Conservation (phyloP, 2,329 filamentous ascomycete species). For the Fusarium sp. region DNA sequence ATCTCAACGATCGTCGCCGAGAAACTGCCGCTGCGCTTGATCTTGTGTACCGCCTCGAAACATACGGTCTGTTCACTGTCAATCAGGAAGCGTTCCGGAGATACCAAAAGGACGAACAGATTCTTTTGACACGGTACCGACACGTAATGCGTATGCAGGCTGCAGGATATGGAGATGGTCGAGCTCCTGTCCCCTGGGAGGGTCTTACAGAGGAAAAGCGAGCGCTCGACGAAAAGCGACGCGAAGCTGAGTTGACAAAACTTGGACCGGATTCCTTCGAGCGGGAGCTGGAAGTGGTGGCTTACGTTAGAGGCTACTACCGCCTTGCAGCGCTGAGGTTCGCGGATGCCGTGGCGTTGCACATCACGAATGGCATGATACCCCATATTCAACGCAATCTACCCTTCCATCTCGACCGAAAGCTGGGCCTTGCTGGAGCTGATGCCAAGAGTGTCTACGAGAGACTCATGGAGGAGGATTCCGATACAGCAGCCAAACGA, state of each 20-base stretch:
- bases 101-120: slow-evolving; percentile 61
- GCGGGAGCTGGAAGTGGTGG: slow-evolving; percentile 71
- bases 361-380: slow-evolving; percentile 63
- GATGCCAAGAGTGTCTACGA: slow-evolving; percentile 52
- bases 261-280: slow-evolving; percentile 70
- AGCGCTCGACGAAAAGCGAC: slow-evolving; percentile 57
- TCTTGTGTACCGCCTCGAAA: slow-evolving; percentile 66
- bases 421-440: slow-evolving; percentile 56
- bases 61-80: slow-evolving; percentile 68
- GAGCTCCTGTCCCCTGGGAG: slow-evolving; percentile 55
- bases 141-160: slow-evolving; percentile 63
- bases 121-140: slow-evolving; percentile 60
- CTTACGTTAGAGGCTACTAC: slow-evolving; percentile 77
- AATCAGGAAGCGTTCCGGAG: slow-evolving; percentile 62
- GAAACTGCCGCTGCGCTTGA: slow-evolving; percentile 55
- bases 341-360: slow-evolving; percentile 65
- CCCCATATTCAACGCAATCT: slow-evolving; percentile 58
- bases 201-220: slow-evolving; percentile 63
- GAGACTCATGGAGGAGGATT: slow-evolving; percentile 63
- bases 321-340: slow-evolving; percentile 74
- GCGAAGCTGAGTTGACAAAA: slow-evolving; percentile 58
- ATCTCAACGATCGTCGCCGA: slow-evolving; percentile 56
- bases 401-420: slow-evolving; percentile 57
- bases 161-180: slow-evolving; percentile 47
- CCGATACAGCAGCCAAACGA: slow-evolving; percentile 56